Evolutionary conservation across 2,329 filamentous ascomycete species (phyloP).

Genomic region (Fusarium sp.): DNA sequence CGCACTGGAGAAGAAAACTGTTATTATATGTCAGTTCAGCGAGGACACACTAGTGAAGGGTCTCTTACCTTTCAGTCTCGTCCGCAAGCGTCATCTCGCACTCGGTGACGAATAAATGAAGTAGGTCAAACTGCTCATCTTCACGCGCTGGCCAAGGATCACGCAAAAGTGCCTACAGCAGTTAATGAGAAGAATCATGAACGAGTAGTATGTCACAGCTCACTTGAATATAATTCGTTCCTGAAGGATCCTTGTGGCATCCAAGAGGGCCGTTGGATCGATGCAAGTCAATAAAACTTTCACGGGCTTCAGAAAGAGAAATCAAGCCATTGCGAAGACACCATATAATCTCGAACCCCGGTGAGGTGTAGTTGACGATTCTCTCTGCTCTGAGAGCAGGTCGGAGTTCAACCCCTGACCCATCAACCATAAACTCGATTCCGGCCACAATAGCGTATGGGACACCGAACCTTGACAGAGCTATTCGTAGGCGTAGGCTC

Average conservation of each 20-base stretch:
- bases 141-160: neutral
- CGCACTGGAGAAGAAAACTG: neutral
- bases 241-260: neutral
- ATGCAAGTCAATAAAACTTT: neutral
- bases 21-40: too few relatives aligned
- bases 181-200: neutral
- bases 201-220: fast-evolving
- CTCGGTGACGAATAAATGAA: neutral
- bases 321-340: fast-evolving
- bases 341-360: neutral
- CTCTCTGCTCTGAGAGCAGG: neutral
- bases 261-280: neutral
- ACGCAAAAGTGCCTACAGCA: neutral
- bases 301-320: neutral
- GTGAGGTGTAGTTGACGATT: neutral
- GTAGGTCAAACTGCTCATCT: neutral
- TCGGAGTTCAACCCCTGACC: neutral
- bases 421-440: neutral
- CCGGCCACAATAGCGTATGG: neutral
- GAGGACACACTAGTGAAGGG: too few relatives aligned
- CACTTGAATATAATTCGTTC: neutral
- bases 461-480: neutral
- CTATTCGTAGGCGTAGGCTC: neutral
- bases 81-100: neutral
- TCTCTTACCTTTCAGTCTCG: neutral